Evolutionary conservation across 352 stramenopile species (phyloP).

Genomic region (Phytophthora citricola): DNA sequence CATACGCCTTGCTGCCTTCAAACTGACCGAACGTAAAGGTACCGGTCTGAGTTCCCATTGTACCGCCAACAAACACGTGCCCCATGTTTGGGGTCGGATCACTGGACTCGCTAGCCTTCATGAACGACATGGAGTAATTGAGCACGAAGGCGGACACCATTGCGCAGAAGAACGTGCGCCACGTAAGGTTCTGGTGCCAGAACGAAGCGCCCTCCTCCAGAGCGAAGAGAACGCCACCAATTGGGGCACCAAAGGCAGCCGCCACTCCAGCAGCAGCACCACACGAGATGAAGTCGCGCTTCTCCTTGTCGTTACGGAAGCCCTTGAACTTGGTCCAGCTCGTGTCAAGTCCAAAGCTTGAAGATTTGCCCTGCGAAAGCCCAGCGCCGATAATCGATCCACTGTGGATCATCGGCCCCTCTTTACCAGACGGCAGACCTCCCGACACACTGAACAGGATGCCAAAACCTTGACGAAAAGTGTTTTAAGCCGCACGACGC

Average conservation of each 20-base stretch:
- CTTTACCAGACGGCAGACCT: slow-evolving; percentile 84
- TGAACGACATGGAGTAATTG: slow-evolving; percentile 88
- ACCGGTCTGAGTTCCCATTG: slow-evolving; percentile 79
- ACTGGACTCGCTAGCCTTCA: slow-evolving; percentile 56
- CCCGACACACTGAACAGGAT: slow-evolving; percentile 88
- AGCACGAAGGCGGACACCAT: slow-evolving; percentile 92
- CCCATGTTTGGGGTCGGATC: slow-evolving; percentile 36
- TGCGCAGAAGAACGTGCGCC: slow-evolving; percentile 97
- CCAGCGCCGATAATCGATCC: slow-evolving; percentile 94
- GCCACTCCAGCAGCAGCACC: slow-evolving; percentile 97
- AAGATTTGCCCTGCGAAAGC: slow-evolving; percentile 95
- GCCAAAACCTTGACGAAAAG: slow-evolving; percentile 95
- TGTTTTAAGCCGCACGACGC: slow-evolving; percentile 96
- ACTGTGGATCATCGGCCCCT: slow-evolving; percentile 93
- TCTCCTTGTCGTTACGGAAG: slow-evolving; percentile 95
- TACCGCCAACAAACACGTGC: slow-evolving; percentile 68
- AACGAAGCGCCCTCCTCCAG: slow-evolving; percentile 98
- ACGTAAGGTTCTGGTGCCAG: slow-evolving; percentile 98
- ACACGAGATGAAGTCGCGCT: slow-evolving; percentile 98
- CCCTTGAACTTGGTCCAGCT: slow-evolving; percentile 91
- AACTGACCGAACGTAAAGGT: slow-evolving; percentile 92
- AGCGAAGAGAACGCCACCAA: slow-evolving; percentile 98
- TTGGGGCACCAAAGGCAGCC: slow-evolving; percentile 97
- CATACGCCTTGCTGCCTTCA: slow-evolving; percentile 89
- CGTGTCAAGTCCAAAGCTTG: slow-evolving; percentile 88